Base-by-base conservation (phyloP, 2,329 filamentous ascomycete species). In the Aspergillus tanneri region DNA sequence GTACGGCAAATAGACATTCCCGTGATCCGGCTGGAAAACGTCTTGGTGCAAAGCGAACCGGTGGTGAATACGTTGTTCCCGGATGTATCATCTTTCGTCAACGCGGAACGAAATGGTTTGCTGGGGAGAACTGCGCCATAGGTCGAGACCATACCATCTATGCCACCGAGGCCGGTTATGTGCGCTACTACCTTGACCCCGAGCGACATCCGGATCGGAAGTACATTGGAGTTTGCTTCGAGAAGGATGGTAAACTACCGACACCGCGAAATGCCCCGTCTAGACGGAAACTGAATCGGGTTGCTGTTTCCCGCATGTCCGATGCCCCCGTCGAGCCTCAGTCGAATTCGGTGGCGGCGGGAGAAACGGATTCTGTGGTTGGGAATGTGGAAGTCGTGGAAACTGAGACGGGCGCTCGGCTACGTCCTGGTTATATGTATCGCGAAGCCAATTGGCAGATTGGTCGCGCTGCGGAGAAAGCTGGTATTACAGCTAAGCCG, bases 51-150 rank as follows among this genome's bases (percentile, higher is more conserved):
- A 99, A 99, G 79, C 90, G 92, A 72, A 86, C 86, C 14, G 90
- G 88, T 70, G 92, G 92, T 68, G 87, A 96, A 76, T 95, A 86
- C 70, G 93, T 99, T 27, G 87, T 96, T 49, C 87, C 91, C 4
- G 93, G 93, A 46, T 97, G 96, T 77, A 99, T 99, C 72, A 88
- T 99, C 73, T 99, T 93, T 82, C 90, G 90, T 68, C 93, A 99
- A 73, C 86, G 92, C 63, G 93, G 93, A 61, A 95, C 93, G 3
- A 82, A 85, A 63, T 99, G 93, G 93, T 92, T 86, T 69, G 87
- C 93, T 1, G 93, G 93, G 63, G 93, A 97, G 69, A 97, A 99
- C 74, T 89, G 88, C 71, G 88, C 85, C 62, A 92, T 97, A 78
- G 93, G 93, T 42, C 87, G 93, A 52, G 91, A 99, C 71, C 93